Percentiles rank a stretch among this genome's conserved stretches.
phyloP scores from a whole-genome alignment of 2,329 filamentous ascomycete species.

The Trichophyton equinum region DNA sequence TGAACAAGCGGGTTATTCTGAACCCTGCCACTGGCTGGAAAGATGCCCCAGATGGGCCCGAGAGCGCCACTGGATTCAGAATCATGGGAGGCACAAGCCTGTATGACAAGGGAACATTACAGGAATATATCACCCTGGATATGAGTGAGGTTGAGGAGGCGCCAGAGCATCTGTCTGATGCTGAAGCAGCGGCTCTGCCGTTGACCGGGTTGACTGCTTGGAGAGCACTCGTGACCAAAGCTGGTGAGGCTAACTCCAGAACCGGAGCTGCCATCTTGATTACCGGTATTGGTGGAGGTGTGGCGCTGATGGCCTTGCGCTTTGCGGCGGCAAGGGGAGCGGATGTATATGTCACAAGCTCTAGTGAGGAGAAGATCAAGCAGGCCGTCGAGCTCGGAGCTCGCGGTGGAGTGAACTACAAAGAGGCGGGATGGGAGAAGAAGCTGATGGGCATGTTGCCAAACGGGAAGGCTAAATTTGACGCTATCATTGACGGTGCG shows the following conservation, averaged over 20 bases:
- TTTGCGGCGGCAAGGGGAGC: conserved; percentile 65
- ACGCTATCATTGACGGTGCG: conserved; percentile 81
- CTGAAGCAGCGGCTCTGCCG: conserved; percentile 72
- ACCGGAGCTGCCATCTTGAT: conserved; percentile 63
- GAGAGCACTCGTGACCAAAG: conserved; percentile 74
- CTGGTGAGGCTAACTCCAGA: conserved; percentile 41
- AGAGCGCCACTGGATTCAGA: conserved; percentile 22
- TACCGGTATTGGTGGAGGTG: conserved; percentile 86
- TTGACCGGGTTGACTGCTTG: conserved; percentile 78
- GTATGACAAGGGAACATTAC: conserved; percentile 56
- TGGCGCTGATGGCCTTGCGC: conserved; percentile 68
- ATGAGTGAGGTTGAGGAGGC: conserved; percentile 62
- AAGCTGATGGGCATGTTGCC: conserved; percentile 49
- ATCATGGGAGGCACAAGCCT: conserved; percentile 46
- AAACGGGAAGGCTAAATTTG: conserved; percentile 54
- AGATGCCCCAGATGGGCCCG: conserved; percentile 55
- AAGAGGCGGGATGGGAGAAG: conserved; percentile 67
- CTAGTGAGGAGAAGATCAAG: conserved; percentile 61
- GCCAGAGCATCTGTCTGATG: conserved; percentile 57
- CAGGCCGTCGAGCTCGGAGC: conserved; percentile 61
- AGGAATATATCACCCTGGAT: conserved; percentile 59
- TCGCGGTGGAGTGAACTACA: conserved; percentile 70
- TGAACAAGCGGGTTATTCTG: conserved; percentile 59
- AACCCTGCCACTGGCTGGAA: conserved; percentile 71
- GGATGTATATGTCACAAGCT: conserved; percentile 70